Evolutionary conservation across 169 alveolate species (phyloP).

Genomic region (Plasmodium adleri): DNA sequence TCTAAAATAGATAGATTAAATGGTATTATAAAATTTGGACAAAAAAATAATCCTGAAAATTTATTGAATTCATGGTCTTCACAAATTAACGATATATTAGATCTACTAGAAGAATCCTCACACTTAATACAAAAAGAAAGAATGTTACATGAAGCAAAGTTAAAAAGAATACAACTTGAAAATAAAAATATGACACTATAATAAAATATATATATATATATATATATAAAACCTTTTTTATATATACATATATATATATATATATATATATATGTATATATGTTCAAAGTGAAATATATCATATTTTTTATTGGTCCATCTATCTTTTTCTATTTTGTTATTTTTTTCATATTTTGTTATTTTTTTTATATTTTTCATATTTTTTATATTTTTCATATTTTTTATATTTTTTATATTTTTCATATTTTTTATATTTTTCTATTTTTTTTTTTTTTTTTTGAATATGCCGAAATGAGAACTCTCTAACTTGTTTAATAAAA

Average conservation of each 20-base stretch:
- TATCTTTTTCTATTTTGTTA: too few species aligned
- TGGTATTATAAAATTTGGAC: conserved; percentile 81
- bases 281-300: too few species aligned
- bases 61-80: conserved; percentile 80
- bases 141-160: conserved; percentile 76
- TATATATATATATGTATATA: not conserved
- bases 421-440: too few species aligned
- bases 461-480: too few species aligned
- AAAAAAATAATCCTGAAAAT: conserved; percentile 78
- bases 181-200: conserved; percentile 45
- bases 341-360: too few species aligned
- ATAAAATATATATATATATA: not conserved
- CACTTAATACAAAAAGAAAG: conserved; percentile 76
- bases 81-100: conserved; percentile 46
- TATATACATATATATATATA: not conserved
- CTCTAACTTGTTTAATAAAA: too few species aligned
- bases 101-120: conserved; percentile 73
- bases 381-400: too few species aligned
- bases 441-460: too few species aligned
- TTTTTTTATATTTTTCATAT: too few species aligned
- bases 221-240: not conserved
- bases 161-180: conserved; percentile 57
- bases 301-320: too few species aligned
- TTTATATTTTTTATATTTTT: too few species aligned
- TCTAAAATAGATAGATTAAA: conserved; percentile 84